Evolutionary conservation across 805 yeast species (phyloP), one percentile per base, ranked within the genome.

Genomic region (Saccharomycopsis vini): DNA sequence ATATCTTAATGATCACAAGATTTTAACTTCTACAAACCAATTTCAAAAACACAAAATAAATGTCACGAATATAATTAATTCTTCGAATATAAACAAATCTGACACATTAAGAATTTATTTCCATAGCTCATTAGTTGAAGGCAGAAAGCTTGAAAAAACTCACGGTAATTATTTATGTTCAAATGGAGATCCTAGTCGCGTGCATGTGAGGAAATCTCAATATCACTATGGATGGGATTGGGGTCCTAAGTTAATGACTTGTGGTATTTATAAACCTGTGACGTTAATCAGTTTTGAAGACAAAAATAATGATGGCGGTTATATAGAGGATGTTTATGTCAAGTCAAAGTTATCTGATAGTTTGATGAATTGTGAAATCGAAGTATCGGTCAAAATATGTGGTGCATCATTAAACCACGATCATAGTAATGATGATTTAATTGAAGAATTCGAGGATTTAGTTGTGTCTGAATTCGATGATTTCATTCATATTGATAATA

Each of bases 201-300:
- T 67, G 43, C 65, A 69, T 42, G 64, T 67, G 15, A 59, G 79
- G 49, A 72, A 72, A 52, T 73, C 77, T 1, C 77, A 71, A 53
- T 72, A 72, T 51, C 75, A 71, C 47, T 73, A 61, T 51, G 78
- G 79, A 2, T 73, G 77, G 79, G 79, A 73, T 54, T 73, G 78
- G 79, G 77, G 77, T 16, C 73, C 56, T 54, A 41, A 24, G 20
- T 19, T 45, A 5, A 35, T 45, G 29, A 62, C 71, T 3, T 66
- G 72, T 53, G 75, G 75, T 9, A 71, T 71, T 2, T 69, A 61
- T 44, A 56, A 58, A 38, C 71, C 69, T 0, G 59, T 71, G 4
- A 50, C 45, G 20, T 49, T 68, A 31, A 53, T 58, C 21, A 45
- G 50, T 7, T 59, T 51, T 43, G 50, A n/a, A n/a, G n/a, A n/a